Evolutionary conservation across 495 filamentous ascomycete genomes (phyloP).

Genomic region (Neohortaea acidophila): DNA sequence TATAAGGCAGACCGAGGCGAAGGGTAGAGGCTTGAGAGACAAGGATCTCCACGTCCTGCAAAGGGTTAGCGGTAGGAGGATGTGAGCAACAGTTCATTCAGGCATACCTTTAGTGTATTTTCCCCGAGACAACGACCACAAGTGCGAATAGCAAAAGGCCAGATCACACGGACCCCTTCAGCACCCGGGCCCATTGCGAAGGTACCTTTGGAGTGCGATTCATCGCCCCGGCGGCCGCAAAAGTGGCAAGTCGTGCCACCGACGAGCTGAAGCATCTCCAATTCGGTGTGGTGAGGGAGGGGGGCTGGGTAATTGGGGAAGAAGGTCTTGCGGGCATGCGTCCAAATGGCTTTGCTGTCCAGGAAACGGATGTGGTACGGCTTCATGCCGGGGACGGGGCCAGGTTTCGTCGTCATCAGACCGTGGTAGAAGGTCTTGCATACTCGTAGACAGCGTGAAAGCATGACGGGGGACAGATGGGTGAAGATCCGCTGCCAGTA

Average conservation of each 20-base stretch:
- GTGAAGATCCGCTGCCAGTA: constrained; percentile 28
- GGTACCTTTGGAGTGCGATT: too few relatives aligned
- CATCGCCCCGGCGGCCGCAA: constrained; percentile 32
- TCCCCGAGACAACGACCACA: constrained; percentile 47
- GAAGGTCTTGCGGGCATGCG: constrained; percentile 39
- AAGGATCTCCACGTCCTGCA: constrained; percentile 50
- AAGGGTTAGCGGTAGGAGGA: constrained; percentile 14
- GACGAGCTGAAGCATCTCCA: constrained; percentile 48
- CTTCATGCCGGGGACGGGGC: constrained; percentile 12
- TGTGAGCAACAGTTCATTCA: background rate
- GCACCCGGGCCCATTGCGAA: constrained; percentile 42
- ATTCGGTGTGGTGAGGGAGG: constrained; percentile 38
- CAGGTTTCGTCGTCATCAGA: constrained; percentile 27
- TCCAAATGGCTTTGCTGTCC: constrained; percentile 44
- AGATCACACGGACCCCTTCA: constrained; percentile 39
- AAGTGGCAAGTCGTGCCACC: constrained; percentile 40
- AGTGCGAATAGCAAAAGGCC: constrained; percentile 47
- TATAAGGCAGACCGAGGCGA: constrained; percentile 46
- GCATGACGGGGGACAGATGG: constrained; percentile 18
- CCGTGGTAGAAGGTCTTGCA: constrained; percentile 27
- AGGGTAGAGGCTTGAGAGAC: constrained; percentile 42
- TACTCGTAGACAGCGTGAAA: constrained; percentile 24
- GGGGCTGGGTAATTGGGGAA: constrained; percentile 42
- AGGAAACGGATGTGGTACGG: constrained; percentile 22
- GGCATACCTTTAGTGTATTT: constrained; percentile 41